Conservation (phyloP, 139 green algal species). For the Haematococcus lacustris region DNA sequence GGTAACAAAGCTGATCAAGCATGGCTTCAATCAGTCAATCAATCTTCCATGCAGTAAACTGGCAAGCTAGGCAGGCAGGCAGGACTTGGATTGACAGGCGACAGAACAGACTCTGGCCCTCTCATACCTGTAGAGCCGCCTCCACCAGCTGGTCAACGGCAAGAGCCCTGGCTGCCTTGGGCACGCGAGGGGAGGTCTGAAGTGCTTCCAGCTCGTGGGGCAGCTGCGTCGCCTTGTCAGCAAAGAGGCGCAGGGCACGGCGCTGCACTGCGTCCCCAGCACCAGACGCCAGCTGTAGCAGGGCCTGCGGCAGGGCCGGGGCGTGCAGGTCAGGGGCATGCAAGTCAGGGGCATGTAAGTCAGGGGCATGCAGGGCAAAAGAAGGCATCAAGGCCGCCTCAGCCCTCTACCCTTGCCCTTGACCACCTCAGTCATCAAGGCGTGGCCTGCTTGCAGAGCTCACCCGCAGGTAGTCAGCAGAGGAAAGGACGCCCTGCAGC, state of each 20-base stretch:
- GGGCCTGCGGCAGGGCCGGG: conserved; percentile 5
- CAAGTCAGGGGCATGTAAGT: background rate
- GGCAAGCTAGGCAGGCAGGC: background rate
- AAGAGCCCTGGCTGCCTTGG: conserved; percentile 9
- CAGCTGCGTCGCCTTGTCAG: conserved; percentile 15
- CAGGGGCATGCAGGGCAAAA: background rate
- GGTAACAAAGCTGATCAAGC: background rate
- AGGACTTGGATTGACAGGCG: background rate
- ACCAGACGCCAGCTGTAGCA: conserved; percentile 37
- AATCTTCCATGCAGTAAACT: background rate
- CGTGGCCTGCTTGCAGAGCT: background rate
- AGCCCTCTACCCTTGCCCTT: background rate
- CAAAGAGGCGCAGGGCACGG: conserved; percentile 52
- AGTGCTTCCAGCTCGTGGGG: conserved; percentile 20
- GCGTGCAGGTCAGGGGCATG: background rate
- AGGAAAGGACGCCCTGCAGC: conserved; percentile 41
- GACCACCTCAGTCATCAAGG: background rate
- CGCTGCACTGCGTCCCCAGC: conserved; percentile 34
- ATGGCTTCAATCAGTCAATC: background rate
- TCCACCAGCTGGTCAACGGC: conserved; percentile 8
- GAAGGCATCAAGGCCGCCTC: background rate
- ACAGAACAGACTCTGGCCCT: background rate
- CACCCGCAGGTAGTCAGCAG: conserved; percentile 41
- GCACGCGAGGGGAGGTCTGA: conserved; percentile 12
- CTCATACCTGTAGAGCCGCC: conserved; percentile 25